A percentile compares a stretch with the other conserved stretches of the same genome.
Conservation (phyloP, 2,329 filamentous ascomycete species). For the Mycosphaerelloides madeirae region DNA sequence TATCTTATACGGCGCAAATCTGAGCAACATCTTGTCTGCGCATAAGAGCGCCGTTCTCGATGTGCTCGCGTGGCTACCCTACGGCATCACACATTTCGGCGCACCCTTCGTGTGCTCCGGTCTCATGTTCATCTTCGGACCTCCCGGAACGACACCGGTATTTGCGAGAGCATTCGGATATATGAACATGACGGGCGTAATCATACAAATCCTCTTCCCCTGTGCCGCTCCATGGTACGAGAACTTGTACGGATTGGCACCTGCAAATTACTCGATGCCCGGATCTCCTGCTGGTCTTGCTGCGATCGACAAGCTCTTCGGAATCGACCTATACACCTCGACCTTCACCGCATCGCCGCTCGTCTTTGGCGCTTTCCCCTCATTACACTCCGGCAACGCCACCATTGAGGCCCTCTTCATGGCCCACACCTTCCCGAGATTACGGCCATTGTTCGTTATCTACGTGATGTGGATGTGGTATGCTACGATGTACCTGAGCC, state of each 20-base stretch:
- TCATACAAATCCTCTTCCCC: conserved; percentile 83
- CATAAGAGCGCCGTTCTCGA: conserved; percentile 81
- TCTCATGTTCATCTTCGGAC: conserved; percentile 81
- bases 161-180: conserved; percentile 87
- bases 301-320: conserved; percentile 83
- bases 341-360: conserved; percentile 85
- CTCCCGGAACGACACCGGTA: conserved; percentile 76
- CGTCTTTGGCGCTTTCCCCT: conserved; percentile 93
- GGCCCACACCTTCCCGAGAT: conserved; percentile 81
- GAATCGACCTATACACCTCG: conserved; percentile 87
- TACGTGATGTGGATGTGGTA: conserved; percentile 96
- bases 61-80: conserved; percentile 86
- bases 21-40: conserved; percentile 90
- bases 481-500: conserved; percentile 96
- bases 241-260: conserved; percentile 82
- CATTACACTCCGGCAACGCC: conserved; percentile 82
- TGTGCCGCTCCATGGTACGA: conserved; percentile 98
- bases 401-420: conserved; percentile 89
- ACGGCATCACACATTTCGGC: conserved; percentile 85
- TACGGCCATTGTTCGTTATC: conserved; percentile 71
- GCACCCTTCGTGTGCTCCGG: conserved; percentile 73
- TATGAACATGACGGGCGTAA: conserved; percentile 82
- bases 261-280: conserved; percentile 85
- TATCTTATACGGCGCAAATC: conserved; percentile 90
- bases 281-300: conserved; percentile 86